Base-by-base conservation (phyloP, 2,329 filamentous ascomycete species). In the Xylariomycetidae sp. region DNA sequence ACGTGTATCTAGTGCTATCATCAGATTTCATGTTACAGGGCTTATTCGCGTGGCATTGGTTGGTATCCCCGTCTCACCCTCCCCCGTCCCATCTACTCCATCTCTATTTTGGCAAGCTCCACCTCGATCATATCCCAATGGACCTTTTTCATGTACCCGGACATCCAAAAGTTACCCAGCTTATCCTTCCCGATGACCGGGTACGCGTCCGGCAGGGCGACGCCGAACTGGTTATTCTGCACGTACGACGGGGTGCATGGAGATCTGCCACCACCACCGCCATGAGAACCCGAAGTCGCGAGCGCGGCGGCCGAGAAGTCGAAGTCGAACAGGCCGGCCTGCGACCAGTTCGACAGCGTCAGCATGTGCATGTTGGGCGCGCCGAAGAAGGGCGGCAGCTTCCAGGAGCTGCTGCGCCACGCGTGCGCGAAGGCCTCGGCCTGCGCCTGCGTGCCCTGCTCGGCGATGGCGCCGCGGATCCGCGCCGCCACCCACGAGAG, bases 301-400 rank as follows among this genome's bases (percentile, higher is more conserved):
- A 56, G 16, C 8, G 55, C 46, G 1, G 56, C 58, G 2, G 49
- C 37, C 4, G 51, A 50, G 30, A 69, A 68, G 44, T 69, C 62
- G 6, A 43, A 35, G 2, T 56, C 44, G 27, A 56, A 59, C 15
- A 68, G 46, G 23, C 55, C 47, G 6, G 50, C 59, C 27, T 57
- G 57, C 5, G 54, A 48, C 61, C 62, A 65, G 39, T 69, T 69
- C 7, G 52, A 60, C 22, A 60, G 52, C 3, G 45, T 36, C n/a
- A 69, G 33, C 6, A 67, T 46, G 9, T 56, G 20, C 22, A 50
- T 48, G 23, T 52, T 44, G 0, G 57, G 22, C 9, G 57, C 50
- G 5, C 64, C 61, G 20, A 53, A 60, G 1, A 58, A 10, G 2
- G 57, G 30, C 0, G 47, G 37, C 1, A 40, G 47, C 7, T 36